Evolutionary conservation across 805 yeast species (phyloP), one percentile per base, ranked within the genome.

Genomic region (Sugiyamaella valdiviana): DNA sequence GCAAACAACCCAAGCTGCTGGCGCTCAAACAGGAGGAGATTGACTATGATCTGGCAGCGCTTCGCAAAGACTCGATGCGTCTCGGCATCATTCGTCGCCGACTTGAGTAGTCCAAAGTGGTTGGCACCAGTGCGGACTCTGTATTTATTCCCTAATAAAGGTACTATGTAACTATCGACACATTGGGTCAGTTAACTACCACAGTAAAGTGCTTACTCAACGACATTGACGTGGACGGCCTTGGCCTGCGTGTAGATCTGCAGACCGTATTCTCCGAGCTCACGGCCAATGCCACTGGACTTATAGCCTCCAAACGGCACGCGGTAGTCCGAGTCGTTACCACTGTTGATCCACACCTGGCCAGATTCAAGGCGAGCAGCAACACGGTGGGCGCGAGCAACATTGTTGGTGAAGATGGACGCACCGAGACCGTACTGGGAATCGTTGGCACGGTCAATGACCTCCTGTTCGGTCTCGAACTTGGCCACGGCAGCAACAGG

Each of bases 271-370:
- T 79, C 80, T 41, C 93, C 91, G 54, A 85, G 70, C 68, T 85
- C 95, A 57, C 91, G 77, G 52, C 95, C 95, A 52, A 83, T 74
- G 56, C 95, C 95, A 57, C 85, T 78, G 71, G 76, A 70, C 66
- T 84, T 83, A 65, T 79, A 83, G 37, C 95, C 95, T 41, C 95
- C 95, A 64, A 85, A 85, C 16, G 91, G 91, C 47, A 83, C 78
- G 56, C 75, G 74, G 55, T 73, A 66, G 59, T 79, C 81, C 58
- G 80, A 78, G 56, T 79, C 83, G 59, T 83, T 82, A 46, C 82
- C 79, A 12, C 82, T 74, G 66, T 83, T 83, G 59, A 83, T 69
- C 78, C 84, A 83, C 22, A 83, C 79, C 45, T 77, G 77, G 21
- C 91, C 91, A 4, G 85, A 79, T 56, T 79, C 75, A 48, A 83